A percentile compares a stretch with the other conserved stretches of the same genome.
phyloP scores from a whole-genome alignment of 345 rosid genomes.

The Cardamine resedifolia region DNA sequence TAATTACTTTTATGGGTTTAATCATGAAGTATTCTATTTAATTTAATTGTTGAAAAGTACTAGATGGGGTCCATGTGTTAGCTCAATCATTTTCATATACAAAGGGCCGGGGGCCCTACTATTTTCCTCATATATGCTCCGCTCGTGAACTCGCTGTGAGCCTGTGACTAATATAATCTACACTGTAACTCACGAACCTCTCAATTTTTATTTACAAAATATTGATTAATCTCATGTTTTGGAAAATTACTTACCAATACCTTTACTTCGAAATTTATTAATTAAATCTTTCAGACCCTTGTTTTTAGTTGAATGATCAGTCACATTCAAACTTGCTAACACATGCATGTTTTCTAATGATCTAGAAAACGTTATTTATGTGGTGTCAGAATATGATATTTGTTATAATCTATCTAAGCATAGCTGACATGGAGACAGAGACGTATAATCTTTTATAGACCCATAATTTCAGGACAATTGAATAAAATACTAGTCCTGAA shows the following conservation, averaged over 20 bases:
- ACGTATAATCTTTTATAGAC: slow-evolving; percentile 36
- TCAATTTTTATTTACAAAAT: not conserved
- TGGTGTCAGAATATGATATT: slow-evolving; percentile 29
- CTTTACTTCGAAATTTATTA: not conserved
- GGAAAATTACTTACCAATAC: not conserved
- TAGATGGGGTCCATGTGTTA: slow-evolving; percentile 33
- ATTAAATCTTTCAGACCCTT: not conserved
- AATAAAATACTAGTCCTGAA: not conserved
- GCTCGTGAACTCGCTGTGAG: slow-evolving; percentile 46
- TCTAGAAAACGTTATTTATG: slow-evolving; percentile 13
- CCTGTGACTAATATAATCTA: slow-evolving; percentile 28
- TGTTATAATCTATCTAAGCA: slow-evolving; percentile 23
- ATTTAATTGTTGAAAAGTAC: slow-evolving; percentile 20
- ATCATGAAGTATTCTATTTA: slow-evolving; percentile 20
- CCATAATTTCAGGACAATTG: slow-evolving; percentile 39
- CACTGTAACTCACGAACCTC: slow-evolving; percentile 18
- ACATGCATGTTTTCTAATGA: slow-evolving; percentile 24
- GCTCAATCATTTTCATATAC: slow-evolving; percentile 41
- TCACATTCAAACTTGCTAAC: slow-evolving; percentile 18
- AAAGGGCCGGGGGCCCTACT: slow-evolving; percentile 35
- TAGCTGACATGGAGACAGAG: slow-evolving; percentile 39
- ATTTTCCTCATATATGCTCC: slow-evolving; percentile 27
- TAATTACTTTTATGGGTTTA: slow-evolving; percentile 15
- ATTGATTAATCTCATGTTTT: not conserved
- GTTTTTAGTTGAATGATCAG: slow-evolving; percentile 11